Evolutionary conservation across 352 stramenopile species (phyloP).

Genomic region (Phytophthora cajani): DNA sequence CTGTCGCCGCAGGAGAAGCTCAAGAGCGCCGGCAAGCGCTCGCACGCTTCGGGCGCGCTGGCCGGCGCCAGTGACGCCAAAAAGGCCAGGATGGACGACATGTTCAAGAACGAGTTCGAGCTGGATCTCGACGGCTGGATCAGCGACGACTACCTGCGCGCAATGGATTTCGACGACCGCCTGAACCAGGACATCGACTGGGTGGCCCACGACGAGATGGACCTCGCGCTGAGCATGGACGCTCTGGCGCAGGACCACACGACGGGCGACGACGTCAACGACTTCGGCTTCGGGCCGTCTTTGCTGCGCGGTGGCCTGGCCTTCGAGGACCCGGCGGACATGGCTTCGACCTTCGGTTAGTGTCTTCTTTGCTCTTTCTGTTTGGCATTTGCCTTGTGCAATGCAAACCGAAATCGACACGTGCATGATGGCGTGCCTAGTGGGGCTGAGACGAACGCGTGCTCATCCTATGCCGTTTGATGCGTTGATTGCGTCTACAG

Average conservation of each 20-base stretch:
- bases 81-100: conserved; percentile 43
- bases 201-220: conserved; percentile 74
- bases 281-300: conserved; percentile 70
- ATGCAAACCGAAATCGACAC: conserved; percentile 42
- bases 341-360: conserved; percentile 81
- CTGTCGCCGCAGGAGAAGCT: conserved; percentile 77
- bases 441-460: conserved; percentile 41
- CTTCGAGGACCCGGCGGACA: conserved; percentile 59
- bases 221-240: conserved; percentile 64
- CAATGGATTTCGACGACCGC: conserved; percentile 77
- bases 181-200: conserved; percentile 87
- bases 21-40: conserved; percentile 54
- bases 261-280: conserved; percentile 49
- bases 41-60: conserved; percentile 23
- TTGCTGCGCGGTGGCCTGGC: conserved; percentile 60
- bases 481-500: conserved; percentile 44
- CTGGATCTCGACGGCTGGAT: conserved; percentile 71
- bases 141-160: conserved; percentile 80
- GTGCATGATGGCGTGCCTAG: conserved; percentile 28
- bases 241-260: conserved; percentile 43
- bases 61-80: conserved; percentile 31
- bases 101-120: conserved; percentile 44
- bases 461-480: conserved; percentile 47
- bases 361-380: conserved; percentile 54
- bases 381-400: conserved; percentile 38